Base-by-base conservation (phyloP, 495 filamentous ascomycete species). In the Amorphotheca resinae region DNA sequence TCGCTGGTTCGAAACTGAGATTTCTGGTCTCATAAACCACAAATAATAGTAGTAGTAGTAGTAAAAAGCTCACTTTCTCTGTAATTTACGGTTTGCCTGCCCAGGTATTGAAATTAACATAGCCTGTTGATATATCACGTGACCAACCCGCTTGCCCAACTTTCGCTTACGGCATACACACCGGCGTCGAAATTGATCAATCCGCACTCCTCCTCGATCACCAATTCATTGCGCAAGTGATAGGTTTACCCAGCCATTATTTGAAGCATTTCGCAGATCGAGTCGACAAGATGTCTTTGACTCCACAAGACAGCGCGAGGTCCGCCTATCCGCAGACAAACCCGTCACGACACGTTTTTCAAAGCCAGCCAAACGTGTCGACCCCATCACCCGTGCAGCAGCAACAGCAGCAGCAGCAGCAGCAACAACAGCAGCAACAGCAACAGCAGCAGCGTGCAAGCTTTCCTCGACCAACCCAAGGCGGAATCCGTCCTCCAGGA, bases 301-400 rank as follows among this genome's bases (percentile, higher is more conserved):
- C 52, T 28, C 46, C 52, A 15, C 52, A 55, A 20, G 47, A 50
- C 41, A 54, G 48, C 31, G 18, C 47, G 31, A 41, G 47, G 26
- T 14, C 52, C 11, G 17, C 45, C 3, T 55, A 49, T 33, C 15
- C 44, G 3, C 51, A 54, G 41, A 21, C 38, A 34, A 25, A 42
- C n/a, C 3, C 46, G 15, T 22, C 17, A 30, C 20, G 37, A 33
- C 48, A 49, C 37, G 39, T 55, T 16, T 51, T 55, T 32, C 49
- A 41, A 33, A 44, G 33, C 21, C 33, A 39, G 20, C 31, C 47
- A n/a, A 42, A 42, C 12, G 2, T 48, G 9, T 23, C 47, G 3
- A 45, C 36, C 9, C 50, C 47, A 16, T 45, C 46, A 18, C 37
- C 46, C 1, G 43, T 44, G 32, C 51, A 54, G 16, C 45, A n/a